These are phyloP conservation scores for Manihot esculenta DNA, from an alignment of 441 rosid genomes.

Conservation along the genomic window DNA sequence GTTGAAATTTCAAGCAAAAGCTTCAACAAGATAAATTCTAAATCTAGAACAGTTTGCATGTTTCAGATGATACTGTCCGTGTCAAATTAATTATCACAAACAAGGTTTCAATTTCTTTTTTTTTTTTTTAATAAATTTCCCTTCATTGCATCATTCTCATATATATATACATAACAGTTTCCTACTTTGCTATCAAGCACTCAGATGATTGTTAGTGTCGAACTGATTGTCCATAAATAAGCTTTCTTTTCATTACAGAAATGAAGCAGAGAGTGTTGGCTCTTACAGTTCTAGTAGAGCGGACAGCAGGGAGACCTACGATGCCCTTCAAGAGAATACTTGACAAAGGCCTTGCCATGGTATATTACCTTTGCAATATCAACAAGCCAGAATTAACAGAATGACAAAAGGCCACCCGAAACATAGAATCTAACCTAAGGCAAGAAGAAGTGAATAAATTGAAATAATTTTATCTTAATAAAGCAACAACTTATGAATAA, in stretches of 20 bases:
- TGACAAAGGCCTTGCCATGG: conserved; percentile 63
- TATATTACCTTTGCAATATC: conserved; percentile 5
- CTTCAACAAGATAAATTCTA: background rate
- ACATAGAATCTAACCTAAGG: background rate
- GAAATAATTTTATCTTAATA: too few species aligned
- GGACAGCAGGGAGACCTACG: conserved; percentile 39
- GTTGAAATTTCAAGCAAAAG: background rate
- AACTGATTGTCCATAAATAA: background rate
- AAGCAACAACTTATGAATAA: too few species aligned
- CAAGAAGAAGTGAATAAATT: background rate
- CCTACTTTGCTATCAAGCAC: background rate
- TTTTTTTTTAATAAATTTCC: too few species aligned
- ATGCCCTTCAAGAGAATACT: conserved; percentile 49
- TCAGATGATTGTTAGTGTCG: background rate
- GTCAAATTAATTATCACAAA: too few species aligned
- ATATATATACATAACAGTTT: too few species aligned
- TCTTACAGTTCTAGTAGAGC: conserved; percentile 48
- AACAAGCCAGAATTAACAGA: background rate
- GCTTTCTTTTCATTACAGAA: background rate
- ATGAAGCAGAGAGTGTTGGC: background rate
- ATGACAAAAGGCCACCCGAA: too few species aligned
- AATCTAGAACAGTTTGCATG: background rate
- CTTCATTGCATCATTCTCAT: background rate
- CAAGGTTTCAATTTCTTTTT: too few species aligned
- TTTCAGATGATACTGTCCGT: too few species aligned